Conservation (phyloP, 805 yeast species). For the Hanseniaspora taiwanica region DNA sequence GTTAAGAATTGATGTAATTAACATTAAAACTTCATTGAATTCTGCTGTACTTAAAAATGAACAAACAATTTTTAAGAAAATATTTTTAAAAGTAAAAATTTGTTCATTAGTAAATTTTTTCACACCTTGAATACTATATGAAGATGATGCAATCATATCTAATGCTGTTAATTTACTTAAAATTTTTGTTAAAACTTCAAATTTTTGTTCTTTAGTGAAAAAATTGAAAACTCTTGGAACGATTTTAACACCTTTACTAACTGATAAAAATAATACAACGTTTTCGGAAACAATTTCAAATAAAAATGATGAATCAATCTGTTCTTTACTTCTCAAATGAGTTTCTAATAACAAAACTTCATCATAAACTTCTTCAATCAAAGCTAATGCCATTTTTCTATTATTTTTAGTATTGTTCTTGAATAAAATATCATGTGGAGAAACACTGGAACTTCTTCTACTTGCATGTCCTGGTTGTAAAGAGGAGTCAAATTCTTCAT, state of each 20-base stretch:
- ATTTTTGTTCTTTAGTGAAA: conserved; percentile 59
- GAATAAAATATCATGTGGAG: conserved; percentile 13
- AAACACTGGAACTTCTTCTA: conserved; percentile 24
- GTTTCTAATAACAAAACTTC: conserved; percentile 73
- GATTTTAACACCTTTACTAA: conserved; percentile 78
- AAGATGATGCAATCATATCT: conserved; percentile 65
- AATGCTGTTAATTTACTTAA: conserved; percentile 71
- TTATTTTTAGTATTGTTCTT: conserved; percentile 18
- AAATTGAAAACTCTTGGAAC: conserved; percentile 83
- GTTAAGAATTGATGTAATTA: conserved; percentile 55
- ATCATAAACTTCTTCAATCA: conserved; percentile 67
- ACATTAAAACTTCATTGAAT: conserved; percentile 64
- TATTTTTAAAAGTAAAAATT: conserved; percentile 55
- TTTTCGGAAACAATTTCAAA: conserved; percentile 66
- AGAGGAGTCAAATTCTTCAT: conserved; percentile 17
- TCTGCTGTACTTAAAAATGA: conserved; percentile 71
- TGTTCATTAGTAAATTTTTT: conserved; percentile 39
- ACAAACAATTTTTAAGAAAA: conserved; percentile 74
- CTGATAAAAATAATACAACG: conserved; percentile 35
- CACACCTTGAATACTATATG: conserved; percentile 39
- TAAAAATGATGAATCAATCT: conserved; percentile 30
- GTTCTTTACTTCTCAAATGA: conserved; percentile 42
- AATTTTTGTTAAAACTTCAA: conserved; percentile 62
- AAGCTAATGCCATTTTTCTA: conserved; percentile 44
- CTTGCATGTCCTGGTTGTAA: conserved; percentile 17